These are phyloP conservation scores for California macrophylla DNA, from an alignment of 441 rosid species.

Conservation along the genomic window DNA sequence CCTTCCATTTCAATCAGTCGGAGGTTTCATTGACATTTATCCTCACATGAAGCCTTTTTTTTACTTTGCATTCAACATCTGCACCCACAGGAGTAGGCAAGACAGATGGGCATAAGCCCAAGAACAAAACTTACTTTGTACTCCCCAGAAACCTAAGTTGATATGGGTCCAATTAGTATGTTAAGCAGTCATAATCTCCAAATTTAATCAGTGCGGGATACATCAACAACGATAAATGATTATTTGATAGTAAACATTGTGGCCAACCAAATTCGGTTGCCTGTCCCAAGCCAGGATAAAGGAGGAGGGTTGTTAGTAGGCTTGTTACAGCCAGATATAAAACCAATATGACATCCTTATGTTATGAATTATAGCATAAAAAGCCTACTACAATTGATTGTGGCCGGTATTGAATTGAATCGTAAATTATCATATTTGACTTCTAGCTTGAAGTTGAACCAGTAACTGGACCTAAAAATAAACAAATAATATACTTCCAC, in stretches of 20 bases:
- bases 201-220: background rate
- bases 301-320: too few species aligned
- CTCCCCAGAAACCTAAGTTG: too few species aligned
- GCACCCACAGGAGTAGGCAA: background rate
- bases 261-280: too few species aligned
- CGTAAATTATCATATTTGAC: background rate
- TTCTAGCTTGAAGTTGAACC: background rate
- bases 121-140: too few species aligned
- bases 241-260: background rate
- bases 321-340: too few species aligned
- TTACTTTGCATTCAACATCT: background rate
- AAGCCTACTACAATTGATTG: too few species aligned
- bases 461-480: background rate
- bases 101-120: too few species aligned
- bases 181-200: background rate
- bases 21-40: background rate
- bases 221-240: background rate
- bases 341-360: too few species aligned
- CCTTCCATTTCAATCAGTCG: background rate
- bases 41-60: background rate
- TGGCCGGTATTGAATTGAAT: background rate
- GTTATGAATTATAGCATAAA: too few species aligned
- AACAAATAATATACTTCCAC: background rate
- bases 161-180: background rate
- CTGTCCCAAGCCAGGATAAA: too few species aligned